Evolutionary conservation across 139 green algal genomes (phyloP).

Genomic region (Ettlia oleoabundans): DNA sequence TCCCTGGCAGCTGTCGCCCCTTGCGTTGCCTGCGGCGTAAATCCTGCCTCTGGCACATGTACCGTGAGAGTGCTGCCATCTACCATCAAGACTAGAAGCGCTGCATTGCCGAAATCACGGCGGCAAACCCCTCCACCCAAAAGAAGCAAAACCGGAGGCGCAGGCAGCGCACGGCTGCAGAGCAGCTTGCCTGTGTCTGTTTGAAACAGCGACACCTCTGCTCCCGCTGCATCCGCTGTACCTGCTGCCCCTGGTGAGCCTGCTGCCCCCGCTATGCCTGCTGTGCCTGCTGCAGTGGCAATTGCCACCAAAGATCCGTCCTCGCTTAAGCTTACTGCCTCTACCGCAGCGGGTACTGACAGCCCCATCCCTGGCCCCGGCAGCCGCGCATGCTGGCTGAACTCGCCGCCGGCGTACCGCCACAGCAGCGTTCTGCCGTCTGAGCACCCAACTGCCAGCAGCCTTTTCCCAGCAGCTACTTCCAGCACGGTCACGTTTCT

Average conservation of each 20-base stretch:
- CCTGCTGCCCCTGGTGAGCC: background rate
- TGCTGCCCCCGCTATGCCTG: background rate
- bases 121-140: too few relatives aligned
- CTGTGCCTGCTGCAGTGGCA: background rate
- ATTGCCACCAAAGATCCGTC: background rate
- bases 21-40: too few relatives aligned
- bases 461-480: background rate
- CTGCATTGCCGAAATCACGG: too few relatives aligned
- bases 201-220: background rate
- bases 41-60: too few relatives aligned
- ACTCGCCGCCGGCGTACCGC: background rate
- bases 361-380: background rate
- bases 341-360: background rate
- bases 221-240: background rate
- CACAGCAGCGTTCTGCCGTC: conserved; percentile 24
- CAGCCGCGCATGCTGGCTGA: background rate
- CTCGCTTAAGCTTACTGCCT: background rate
- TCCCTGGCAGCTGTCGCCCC: too few relatives aligned
- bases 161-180: too few relatives aligned
- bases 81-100: too few relatives aligned
- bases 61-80: too few relatives aligned
- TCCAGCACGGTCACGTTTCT: background rate
- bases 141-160: too few relatives aligned
- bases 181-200: too few relatives aligned
- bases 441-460: conserved; percentile 16